A percentile compares a stretch with the other conserved stretches of the same genome.
Evolutionary conservation across 352 stramenopile genomes (phyloP).

Genomic region (Saprolegnia diclina): DNA sequence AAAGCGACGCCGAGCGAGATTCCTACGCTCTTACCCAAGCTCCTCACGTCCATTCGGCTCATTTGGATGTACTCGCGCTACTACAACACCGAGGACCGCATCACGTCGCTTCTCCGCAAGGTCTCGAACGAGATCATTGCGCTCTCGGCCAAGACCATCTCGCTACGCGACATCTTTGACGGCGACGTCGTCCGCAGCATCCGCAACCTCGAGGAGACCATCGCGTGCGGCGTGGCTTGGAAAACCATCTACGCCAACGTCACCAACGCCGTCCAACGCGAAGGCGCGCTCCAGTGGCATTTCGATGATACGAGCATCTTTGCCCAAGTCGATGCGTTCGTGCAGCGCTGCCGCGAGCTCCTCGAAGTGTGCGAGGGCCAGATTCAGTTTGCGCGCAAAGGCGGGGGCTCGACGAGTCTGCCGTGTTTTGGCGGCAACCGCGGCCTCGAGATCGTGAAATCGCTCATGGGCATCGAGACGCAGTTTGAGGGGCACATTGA

Average conservation of each 20-base stretch:
- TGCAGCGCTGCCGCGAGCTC: conserved; percentile 92
- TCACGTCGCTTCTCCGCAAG: conserved; percentile 89
- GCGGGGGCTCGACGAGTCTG: conserved; percentile 51
- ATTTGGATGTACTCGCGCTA: conserved; percentile 91
- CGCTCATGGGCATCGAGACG: conserved; percentile 86
- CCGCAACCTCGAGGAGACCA: conserved; percentile 85
- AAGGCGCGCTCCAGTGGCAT: conserved; percentile 64
- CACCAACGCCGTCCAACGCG: conserved; percentile 51
- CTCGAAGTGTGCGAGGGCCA: conserved; percentile 93
- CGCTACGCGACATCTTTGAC: conserved; percentile 87
- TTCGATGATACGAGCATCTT: conserved; percentile 95
- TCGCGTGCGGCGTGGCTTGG: conserved; percentile 89
- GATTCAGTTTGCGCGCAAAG: conserved; percentile 92
- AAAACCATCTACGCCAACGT: conserved; percentile 84
- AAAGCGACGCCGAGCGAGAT: conserved; percentile 84
- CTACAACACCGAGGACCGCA: conserved; percentile 93
- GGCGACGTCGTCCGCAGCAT: conserved; percentile 89
- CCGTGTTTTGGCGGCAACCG: conserved; percentile 90
- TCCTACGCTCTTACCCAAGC: conserved; percentile 82
- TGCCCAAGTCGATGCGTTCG: conserved; percentile 93
- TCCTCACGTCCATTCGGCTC: conserved; percentile 91
- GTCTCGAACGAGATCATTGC: conserved; percentile 94
- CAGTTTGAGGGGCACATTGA: conserved; percentile 90
- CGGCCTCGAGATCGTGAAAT: conserved; percentile 89
- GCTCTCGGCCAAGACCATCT: conserved; percentile 86